Base-by-base conservation (phyloP, 2,329 filamentous ascomycete genomes). In the Ampelomyces quisqualis region DNA sequence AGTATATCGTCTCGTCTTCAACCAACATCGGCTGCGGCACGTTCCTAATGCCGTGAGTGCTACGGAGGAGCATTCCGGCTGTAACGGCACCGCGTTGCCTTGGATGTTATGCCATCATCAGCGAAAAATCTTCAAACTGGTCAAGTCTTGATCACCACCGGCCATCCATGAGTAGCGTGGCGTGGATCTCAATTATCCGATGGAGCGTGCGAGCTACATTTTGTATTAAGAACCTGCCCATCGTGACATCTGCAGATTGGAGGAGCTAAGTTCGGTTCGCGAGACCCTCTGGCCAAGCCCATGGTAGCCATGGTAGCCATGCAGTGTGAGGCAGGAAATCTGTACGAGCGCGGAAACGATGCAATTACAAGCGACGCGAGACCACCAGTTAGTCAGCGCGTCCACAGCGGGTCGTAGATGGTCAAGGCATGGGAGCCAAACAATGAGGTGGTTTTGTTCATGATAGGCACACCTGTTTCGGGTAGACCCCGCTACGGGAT, bases 31-130 rank as follows among this genome's bases (percentile, higher is more conserved):
- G 35, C 30, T 43, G n/a, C 37, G 40, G 40, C 45, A 43, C 39
- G 39, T 35, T 38, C 36, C 33, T 45, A 23, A 24, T 23, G 26
- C 40, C 44, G 45, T 21, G 36, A 18, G 23, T 27, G 34, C 14
- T 33, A 23, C 41, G 45, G 41, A 40, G 24, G 27, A 13, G 14
- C 26, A 17, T 9, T 32, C 45, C 40, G 45, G 41, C 32, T 47
- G 40, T 45, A 34, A 38, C 40, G 40, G 40, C 34, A 38, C 19
- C 26, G 9, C 13, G 37, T 36, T 27, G 27, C 28, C 33, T 38
- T 14, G 34, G 13, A 38, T 29, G 28, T 26, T 28, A 47, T 41
- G 42, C 33, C 34, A 47, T 37, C 18, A 38, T 34, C 29, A 19
- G 34, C 24, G 7, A 26, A 17, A 20, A 27, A 30, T 19, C 19